Evolutionary conservation across 306 rosid genomes (phyloP), one percentile per base, ranked within the genome.

Genomic region (Macrotyloma uniflorum): DNA sequence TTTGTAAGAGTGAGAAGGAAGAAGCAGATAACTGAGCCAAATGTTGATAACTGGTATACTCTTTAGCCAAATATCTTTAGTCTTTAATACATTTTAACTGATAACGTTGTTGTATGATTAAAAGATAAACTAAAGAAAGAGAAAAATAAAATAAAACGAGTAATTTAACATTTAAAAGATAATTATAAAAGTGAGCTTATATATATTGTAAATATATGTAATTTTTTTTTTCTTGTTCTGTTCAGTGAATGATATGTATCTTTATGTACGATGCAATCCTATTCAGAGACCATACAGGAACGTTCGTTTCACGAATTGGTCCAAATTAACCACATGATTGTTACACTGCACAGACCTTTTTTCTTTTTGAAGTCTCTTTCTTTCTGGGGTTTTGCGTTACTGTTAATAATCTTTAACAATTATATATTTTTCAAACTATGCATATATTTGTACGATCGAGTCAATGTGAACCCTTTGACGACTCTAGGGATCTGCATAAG

Each of bases 381-480:
- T 16, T 45, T 54, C 36, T 63, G 15, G 70, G 75, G 15, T n/a
- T 40, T 64, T 50, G 67, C 13, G 4, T 53, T 53, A 4, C 47
- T 49, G 55, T 16, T 70, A 32, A 32, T 16, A 61, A 32, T 46
- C 8, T 19, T 62, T 19, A 0, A 22, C 33, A 22, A 15, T 28
- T 42, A 42, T 42, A 42, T 42, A 42, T 42, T 40, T 40, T 28
- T 18, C 50, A 9, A 26, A 55, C 30, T 57, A 8, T 5, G 6
- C 16, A 42, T 38, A 42, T 8, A 32, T 33, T n/a, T 18, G 15
- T 32, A 62, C 45, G 1, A 38, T 53, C 53, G 8, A 6, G 86
- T 82, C 88, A 83, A 80, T 76, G 85, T 32, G 73, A 82, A 80
- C 1, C 63, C 53, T 71, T 77, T 76, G 70, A 86, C 77, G 45